A percentile compares a stretch with the other conserved stretches of the same genome.
Conservation (phyloP, 2,329 filamentous ascomycete species). For the Paracamarosporium sp. region DNA sequence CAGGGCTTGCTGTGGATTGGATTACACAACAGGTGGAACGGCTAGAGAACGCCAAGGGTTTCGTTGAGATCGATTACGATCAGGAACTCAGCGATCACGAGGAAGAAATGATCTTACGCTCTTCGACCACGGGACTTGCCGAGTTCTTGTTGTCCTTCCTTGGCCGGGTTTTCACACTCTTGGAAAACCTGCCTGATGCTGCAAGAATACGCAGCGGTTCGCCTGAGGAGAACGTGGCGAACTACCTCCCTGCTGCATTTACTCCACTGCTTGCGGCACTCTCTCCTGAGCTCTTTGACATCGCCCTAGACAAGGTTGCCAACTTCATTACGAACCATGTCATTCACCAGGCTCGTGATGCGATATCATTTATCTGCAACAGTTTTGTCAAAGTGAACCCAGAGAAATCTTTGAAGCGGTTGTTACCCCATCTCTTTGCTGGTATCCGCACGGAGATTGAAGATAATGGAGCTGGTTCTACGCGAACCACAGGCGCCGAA, state of each 20-base stretch:
- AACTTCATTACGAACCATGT: constrained; percentile 93
- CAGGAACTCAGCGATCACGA: constrained; percentile 82
- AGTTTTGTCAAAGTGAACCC: constrained; percentile 95
- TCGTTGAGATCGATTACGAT: constrained; percentile 84
- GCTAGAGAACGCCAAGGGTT: constrained; percentile 86
- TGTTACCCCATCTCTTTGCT: constrained; percentile 87
- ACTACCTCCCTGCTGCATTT: constrained; percentile 89
- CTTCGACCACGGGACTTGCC: constrained; percentile 90
- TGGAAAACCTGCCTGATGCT: constrained; percentile 94
- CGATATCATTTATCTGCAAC: constrained; percentile 98
- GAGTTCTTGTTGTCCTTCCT: constrained; percentile 92
- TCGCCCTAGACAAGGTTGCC: constrained; percentile 89
- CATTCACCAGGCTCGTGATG: constrained; percentile 94
- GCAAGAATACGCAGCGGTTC: constrained; percentile 86
- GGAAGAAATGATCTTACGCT: constrained; percentile 86
- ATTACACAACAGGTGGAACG: constrained; percentile 92
- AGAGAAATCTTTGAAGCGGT: constrained; percentile 87
- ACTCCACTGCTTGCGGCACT: constrained; percentile 89
- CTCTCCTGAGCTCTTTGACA: constrained; percentile 91
- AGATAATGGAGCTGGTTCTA: constrained; percentile 93
- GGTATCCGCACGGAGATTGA: constrained; percentile 97
- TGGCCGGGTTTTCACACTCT: constrained; percentile 90
- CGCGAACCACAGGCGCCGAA: constrained; percentile 90
- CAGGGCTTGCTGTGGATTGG: constrained; percentile 82
- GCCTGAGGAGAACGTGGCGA: constrained; percentile 96